Percentiles rank a stretch among this genome's conserved stretches.
phyloP scores from a whole-genome alignment of 495 filamentous ascomycete genomes.

The Xylaria acuta region DNA sequence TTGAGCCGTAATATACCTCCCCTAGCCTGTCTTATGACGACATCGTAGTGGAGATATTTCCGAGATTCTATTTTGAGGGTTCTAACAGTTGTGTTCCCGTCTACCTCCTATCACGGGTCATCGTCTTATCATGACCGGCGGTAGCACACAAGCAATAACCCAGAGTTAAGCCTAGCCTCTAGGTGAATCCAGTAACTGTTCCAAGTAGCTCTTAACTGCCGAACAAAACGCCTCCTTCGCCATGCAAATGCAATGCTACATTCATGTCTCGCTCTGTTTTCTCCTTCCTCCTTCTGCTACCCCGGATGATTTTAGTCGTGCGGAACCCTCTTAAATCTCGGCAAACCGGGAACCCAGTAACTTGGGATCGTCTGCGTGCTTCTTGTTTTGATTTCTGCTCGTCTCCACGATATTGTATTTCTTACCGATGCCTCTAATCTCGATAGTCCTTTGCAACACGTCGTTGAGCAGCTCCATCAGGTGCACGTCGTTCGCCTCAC shows the following conservation, averaged over 20 bases:
- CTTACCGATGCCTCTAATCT: constrained; percentile 71
- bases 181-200: constrained; percentile 21
- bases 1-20: neutral
- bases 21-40: neutral
- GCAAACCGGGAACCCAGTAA: constrained; percentile 24
- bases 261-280: constrained; percentile 6
- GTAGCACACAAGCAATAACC: neutral
- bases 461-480: constrained; percentile 73
- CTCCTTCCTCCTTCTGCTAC: neutral
- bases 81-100: neutral
- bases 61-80: neutral
- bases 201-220: constrained; percentile 21
- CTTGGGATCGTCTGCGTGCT: constrained; percentile 18
- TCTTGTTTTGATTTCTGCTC: constrained; percentile 41
- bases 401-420: constrained; percentile 71
- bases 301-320: neutral
- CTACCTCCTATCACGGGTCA: constrained; percentile 19
- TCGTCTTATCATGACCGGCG: constrained; percentile 19
- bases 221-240: constrained; percentile 39
- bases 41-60: neutral
- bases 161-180: constrained; percentile 17
- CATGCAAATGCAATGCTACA: constrained; percentile 37
- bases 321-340: constrained; percentile 23
- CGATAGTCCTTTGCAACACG: constrained; percentile 69
- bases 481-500: constrained; percentile 79